phyloP scores from a whole-genome alignment of 1,139 yeast genomes.

The Eremothecium gossypii region DNA sequence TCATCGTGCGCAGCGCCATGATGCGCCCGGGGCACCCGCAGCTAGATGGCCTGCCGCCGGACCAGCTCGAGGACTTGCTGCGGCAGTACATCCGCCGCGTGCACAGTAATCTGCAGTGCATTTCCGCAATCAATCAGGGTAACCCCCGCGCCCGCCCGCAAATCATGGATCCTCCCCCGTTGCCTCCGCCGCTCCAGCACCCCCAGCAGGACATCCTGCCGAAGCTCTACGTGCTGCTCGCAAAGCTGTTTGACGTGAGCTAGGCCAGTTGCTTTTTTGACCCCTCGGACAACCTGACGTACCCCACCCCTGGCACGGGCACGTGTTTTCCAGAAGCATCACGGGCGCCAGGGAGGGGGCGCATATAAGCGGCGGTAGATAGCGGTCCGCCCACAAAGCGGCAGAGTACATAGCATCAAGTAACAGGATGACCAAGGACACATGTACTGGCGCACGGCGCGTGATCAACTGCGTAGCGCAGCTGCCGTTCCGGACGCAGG shows the following conservation, averaged over 20 bases:
- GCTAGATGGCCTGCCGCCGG: slow-evolving; percentile 1
- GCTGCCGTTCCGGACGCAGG: slow-evolving; percentile 26
- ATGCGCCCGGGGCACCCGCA: slow-evolving; percentile 3
- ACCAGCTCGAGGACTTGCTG: slow-evolving; percentile 6
- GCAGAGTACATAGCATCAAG: neutral
- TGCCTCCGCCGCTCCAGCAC: slow-evolving; percentile 8
- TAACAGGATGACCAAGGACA: neutral
- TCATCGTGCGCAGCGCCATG: slow-evolving; percentile 16
- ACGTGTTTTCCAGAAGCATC: neutral
- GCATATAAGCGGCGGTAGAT: neutral
- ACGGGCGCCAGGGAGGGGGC: neutral
- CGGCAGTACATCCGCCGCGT: slow-evolving; percentile 27
- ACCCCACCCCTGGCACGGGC: too few species aligned
- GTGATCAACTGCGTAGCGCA: slow-evolving; percentile 32
- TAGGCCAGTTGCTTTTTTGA: slow-evolving; percentile 4
- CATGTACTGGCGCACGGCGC: slow-evolving; percentile 6
- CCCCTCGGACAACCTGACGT: too few species aligned
- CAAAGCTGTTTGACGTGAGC: slow-evolving; percentile 29
- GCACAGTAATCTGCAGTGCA: slow-evolving; percentile 30
- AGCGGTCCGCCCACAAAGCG: neutral
- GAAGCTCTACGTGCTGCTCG: slow-evolving; percentile 26
- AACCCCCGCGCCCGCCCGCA: slow-evolving; percentile 21
- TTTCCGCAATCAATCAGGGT: slow-evolving; percentile 30
- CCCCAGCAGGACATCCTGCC: slow-evolving; percentile 24
- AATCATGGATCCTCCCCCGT: slow-evolving; percentile 24